These are phyloP conservation scores for Clavariopsis aquatica DNA, from an alignment of 495 filamentous ascomycete species.

Conservation along the genomic window DNA sequence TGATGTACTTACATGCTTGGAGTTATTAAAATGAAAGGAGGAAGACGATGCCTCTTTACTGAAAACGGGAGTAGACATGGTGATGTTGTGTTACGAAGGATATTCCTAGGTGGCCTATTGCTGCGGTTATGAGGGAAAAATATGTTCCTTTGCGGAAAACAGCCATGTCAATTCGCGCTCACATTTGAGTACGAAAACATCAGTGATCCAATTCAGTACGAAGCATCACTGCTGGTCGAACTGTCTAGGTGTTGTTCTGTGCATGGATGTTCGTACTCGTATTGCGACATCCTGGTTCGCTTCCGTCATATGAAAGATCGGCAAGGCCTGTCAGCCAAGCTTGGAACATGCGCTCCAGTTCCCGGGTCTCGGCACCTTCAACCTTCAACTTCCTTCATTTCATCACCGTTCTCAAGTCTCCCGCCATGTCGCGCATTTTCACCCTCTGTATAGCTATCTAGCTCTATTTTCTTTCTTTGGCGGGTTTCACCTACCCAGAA, in stretches of 20 bases:
- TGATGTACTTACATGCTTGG: neutral
- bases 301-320: constrained; percentile 11
- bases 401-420: too few relatives aligned
- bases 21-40: neutral
- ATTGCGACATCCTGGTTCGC: neutral
- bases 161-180: too few relatives aligned
- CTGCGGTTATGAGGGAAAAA: too few relatives aligned
- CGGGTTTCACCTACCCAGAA: neutral
- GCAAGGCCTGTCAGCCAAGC: neutral
- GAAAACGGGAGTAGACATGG: too few relatives aligned
- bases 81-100: too few relatives aligned
- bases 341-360: neutral
- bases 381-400: neutral
- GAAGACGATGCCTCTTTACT: neutral
- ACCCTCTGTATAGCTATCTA: neutral
- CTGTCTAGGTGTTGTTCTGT: neutral
- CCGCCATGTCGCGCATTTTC: neutral
- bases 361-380: neutral
- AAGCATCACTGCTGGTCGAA: too few relatives aligned
- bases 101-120: too few relatives aligned
- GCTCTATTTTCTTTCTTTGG: too few relatives aligned
- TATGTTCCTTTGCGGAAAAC: too few relatives aligned
- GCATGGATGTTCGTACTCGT: neutral
- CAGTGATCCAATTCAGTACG: too few relatives aligned
- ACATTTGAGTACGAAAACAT: too few relatives aligned